Base-by-base conservation (phyloP, 768 basidiomycete genomes). In the Macrolepiota dolichaula region DNA sequence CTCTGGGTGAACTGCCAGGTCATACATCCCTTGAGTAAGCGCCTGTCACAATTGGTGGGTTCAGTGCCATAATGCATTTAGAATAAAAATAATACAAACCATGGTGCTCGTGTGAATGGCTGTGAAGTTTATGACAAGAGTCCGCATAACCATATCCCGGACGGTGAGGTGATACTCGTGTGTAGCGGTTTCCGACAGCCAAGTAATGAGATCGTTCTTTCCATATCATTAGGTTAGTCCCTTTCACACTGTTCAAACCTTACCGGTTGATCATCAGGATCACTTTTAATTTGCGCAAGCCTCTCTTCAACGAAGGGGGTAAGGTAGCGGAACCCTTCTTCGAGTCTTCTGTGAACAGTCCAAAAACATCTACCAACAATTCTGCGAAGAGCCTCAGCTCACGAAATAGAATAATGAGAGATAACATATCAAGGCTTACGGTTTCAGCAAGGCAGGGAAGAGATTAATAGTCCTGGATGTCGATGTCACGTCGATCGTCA, bases 61-160 rank as follows among this genome's bases (percentile, higher is more conserved):
- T 47, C 27, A 32, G n/a, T 5, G 24, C 6, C n/a, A 17, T 1
- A n/a, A n/a, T 24, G 1, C 40, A 11, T 7, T 32, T 32, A 7
- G 4, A 22, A 38, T 37, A 19, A 32, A 11, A 50, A 42, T 15
- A 44, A 6, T n/a, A 57, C 62, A 38, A 55, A 79, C 79, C 61
- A 72, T 71, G 2, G 79, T 71, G 1, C 75, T 70, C 0, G 80
- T 81, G 60, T 82, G 80, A 27, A 73, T 76, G 3, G 77, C 70
- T 0, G 74, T 76, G 46, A 79, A 74, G 65, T 80, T 81, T 44
- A 78, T 56, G 12, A 69, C 62, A 27, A 81, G 69, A 1, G 80
- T 49, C 13, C 73, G 69, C 29, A 63, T 65, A 0, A 66, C 66
- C 9, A 79, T 62, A 2, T 70, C 68, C 1, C 66, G 55, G 0